phyloP scores from a whole-genome alignment of 306 rosid genomes.

The Corylus americana region DNA sequence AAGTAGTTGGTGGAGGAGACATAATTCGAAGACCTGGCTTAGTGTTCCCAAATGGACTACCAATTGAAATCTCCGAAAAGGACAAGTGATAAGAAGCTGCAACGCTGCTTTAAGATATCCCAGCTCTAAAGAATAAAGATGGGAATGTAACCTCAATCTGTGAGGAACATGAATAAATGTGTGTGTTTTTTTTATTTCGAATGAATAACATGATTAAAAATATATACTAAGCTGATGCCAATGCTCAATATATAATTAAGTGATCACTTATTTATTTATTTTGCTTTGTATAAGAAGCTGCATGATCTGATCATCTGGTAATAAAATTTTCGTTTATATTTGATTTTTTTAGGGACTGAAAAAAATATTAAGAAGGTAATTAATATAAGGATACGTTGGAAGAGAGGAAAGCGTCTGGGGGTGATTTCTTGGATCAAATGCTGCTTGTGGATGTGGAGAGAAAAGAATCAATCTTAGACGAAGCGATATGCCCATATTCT shows the following conservation, averaged over 20 bases:
- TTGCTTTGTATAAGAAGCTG: too few relatives aligned
- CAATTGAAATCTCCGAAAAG: slow-evolving; percentile 1
- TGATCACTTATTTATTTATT: too few relatives aligned
- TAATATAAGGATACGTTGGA: neutral
- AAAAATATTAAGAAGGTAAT: neutral
- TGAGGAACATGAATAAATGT: too few relatives aligned
- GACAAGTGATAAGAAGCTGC: neutral
- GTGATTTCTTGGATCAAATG: slow-evolving; percentile 18
- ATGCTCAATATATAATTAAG: too few relatives aligned
- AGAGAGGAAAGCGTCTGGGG: slow-evolving; percentile 3
- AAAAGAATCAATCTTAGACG: neutral
- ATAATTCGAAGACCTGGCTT: slow-evolving; percentile 8
- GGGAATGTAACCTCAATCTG: too few relatives aligned
- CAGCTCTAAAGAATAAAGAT: neutral
- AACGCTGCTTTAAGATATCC: too few relatives aligned
- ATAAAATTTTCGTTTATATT: neutral
- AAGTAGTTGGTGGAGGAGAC: slow-evolving; percentile 2
- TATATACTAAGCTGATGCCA: too few relatives aligned
- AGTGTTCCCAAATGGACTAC: slow-evolving; percentile 15
- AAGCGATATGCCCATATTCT: neutral
- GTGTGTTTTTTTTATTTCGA: too few relatives aligned
- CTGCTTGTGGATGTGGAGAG: slow-evolving; percentile 5
- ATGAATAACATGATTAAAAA: too few relatives aligned
- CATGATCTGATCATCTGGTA: neutral
- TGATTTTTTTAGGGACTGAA: neutral